Base-by-base conservation (phyloP, 83 land plant species). In the Picea abies region DNA sequence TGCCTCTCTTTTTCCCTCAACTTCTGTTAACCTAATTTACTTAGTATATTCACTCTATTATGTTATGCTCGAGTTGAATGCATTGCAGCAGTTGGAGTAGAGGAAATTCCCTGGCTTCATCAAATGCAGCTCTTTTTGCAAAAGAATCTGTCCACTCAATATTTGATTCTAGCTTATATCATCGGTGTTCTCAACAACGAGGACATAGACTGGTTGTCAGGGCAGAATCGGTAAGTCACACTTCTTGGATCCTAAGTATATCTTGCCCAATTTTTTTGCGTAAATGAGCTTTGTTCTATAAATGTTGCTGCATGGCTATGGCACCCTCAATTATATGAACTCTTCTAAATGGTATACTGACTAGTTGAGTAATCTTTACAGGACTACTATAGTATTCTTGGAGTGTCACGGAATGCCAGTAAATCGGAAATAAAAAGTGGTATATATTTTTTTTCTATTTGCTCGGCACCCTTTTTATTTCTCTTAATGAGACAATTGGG, bases 371-470 rank as follows among this genome's bases (percentile, higher is more conserved):
- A 73, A 73, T 41, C 20, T 73, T 47, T 73, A 73, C 77, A 73
- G 77, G 77, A 73, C 56, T 73, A 19, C 47, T 73, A 73, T 44
- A 73, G 77, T 44, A 22, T 73, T 19, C 77, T 73, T 73, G 77
- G 77, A 44, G 77, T 73, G 41, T 73, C 77, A 16, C 77, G 58
- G 25, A 73, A 73, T 44, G 77, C 77, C 41, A 73, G 77, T 52
- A 73, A 73, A 52, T 73, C 77, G 9, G 77, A 73, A 73, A 73
- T 73, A 73, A 73, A 73, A 73, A 73, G 77, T 44, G 77, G 77
- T 73, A 73, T 20, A 26, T n/a, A 73, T 26, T 16, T 70, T 5
- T 19, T 69, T 69, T 9, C 56, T 10, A 52, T 47, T 70, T 70
- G 2, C 56, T 39, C 10, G 58, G 77, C 9, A 73, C 56, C 56